Base-by-base conservation (phyloP, 2,329 filamentous ascomycete genomes). In the Pseudogymnoascus sp. region DNA sequence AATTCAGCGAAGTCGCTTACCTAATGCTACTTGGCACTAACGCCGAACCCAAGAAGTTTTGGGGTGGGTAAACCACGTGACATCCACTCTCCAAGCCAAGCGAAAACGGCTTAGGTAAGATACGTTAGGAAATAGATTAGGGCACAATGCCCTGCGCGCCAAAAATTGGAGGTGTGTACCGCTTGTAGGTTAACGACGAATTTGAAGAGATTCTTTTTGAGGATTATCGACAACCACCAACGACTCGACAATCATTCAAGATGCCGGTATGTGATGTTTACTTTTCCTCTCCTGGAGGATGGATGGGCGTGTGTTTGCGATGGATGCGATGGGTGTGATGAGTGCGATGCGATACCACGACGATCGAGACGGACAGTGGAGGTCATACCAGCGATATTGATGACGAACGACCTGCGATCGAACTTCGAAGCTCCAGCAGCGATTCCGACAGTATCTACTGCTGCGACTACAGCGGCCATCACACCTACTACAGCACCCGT, bases 201-300 rank as follows among this genome's bases (percentile, higher is more conserved):
- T 33, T 12, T 33, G 31, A 33, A 11, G 31, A 33, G 31, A 41
- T 25, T 8, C 21, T n/a, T 28, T 52, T 52, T 52, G 43, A 52
- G 7, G 14, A 28, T 16, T 38, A 59, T 59, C 55, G 55, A 59
- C 55, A 59, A 59, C 31, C 55, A 35, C 8, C 55, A 59, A 35
- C 55, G 55, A 59, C 55, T 35, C 70, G 69, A 72, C 69, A 65
- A 76, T 71, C 71, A 71, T 75, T 80, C 80, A 83, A 79, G 76
- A 83, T 83, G 81, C 81, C 81, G 79, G 81, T 83, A 77, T 55
- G 71, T 72, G 14, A 52, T 43, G 41, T 28, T 75, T 72, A 63
- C 28, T 31, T 62, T 66, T 61, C 59, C 23, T 11, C 23, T 37
- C 63, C 64, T 68, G 66, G 67, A 62, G 23, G 49, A 41, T 16